Evolutionary conservation across 495 filamentous ascomycete genomes (phyloP).

Genomic region (Glonium stellatum): DNA sequence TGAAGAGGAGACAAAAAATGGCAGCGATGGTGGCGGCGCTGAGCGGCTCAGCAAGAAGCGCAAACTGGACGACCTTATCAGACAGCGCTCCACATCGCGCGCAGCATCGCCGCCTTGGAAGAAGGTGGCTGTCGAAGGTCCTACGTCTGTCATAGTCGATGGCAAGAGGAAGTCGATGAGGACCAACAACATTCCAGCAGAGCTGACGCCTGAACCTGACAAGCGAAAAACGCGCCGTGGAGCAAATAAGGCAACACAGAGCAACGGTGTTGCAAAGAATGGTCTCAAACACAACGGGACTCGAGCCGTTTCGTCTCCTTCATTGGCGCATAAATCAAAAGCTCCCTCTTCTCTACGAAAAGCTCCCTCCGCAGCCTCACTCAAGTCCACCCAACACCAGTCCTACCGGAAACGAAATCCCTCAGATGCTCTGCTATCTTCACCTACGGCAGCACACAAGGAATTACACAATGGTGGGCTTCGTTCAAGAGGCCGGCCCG

Average conservation of each 20-base stretch:
- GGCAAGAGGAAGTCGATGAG: constrained; percentile 60
- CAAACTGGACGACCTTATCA: constrained; percentile 52
- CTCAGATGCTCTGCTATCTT: neutral
- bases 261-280: constrained; percentile 11
- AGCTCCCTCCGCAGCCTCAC: neutral
- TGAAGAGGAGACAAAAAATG: constrained; percentile 14
- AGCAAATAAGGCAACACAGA: constrained; percentile 14
- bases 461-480: neutral
- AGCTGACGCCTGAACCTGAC: constrained; percentile 50
- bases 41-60: constrained; percentile 66
- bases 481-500: constrained; percentile 6
- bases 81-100: constrained; percentile 45
- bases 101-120: constrained; percentile 86
- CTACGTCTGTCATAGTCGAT: constrained; percentile 67
- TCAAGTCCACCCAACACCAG: neutral
- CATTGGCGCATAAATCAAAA: constrained; percentile 7
- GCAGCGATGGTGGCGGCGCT: constrained; percentile 38
- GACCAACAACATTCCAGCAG: constrained; percentile 18
- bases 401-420: constrained; percentile 8
- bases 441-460: constrained; percentile 5
- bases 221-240: constrained; percentile 53
- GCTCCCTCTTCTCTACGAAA: neutral
- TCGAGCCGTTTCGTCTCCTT: constrained; percentile 8
- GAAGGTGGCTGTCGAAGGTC: constrained; percentile 75
- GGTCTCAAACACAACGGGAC: constrained; percentile 9